Percentiles rank a stretch among this genome's conserved stretches.
Evolutionary conservation across 2,329 filamentous ascomycete species (phyloP).

Genomic region (Nigrospora oryzae): DNA sequence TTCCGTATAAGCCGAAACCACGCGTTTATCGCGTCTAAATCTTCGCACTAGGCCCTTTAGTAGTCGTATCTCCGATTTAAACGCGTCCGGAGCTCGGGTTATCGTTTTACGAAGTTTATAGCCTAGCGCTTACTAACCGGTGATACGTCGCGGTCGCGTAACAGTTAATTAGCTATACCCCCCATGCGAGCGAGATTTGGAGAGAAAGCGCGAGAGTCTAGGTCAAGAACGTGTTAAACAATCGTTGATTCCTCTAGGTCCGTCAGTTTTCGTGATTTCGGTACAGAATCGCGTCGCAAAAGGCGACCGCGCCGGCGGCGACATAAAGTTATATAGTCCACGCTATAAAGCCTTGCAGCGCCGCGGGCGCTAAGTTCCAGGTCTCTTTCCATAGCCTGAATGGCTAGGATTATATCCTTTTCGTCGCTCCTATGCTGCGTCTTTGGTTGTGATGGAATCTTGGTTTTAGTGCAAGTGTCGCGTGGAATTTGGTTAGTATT

Average conservation of each 20-base stretch:
- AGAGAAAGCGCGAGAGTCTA: constrained; percentile 14
- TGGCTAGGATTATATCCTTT: background rate
- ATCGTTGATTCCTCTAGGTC: background rate
- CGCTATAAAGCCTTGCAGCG: background rate
- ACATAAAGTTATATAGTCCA: background rate
- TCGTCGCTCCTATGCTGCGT: too few species aligned
- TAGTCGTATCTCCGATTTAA: constrained; percentile 13
- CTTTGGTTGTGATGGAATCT: too few species aligned
- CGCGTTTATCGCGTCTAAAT: constrained; percentile 10
- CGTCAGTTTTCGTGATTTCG: background rate
- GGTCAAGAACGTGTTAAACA: constrained; percentile 2
- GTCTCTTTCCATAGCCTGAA: background rate
- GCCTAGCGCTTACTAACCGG: constrained; percentile 14
- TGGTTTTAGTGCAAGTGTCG: too few species aligned
- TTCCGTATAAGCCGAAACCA: constrained; percentile 12
- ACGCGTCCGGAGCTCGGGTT: constrained; percentile 14
- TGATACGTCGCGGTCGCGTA: constrained; percentile 8
- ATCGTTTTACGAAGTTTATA: constrained; percentile 16
- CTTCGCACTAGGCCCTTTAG: constrained; percentile 13
- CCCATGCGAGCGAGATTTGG: constrained; percentile 11
- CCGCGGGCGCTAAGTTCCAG: background rate
- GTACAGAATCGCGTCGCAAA: background rate
- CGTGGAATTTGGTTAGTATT: too few species aligned
- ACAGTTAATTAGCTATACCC: constrained; percentile 15
- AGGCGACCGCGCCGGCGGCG: background rate